These are phyloP conservation scores for Fragaria nilgerrensis DNA, from an alignment of 306 rosid species.

Conservation along the genomic window DNA sequence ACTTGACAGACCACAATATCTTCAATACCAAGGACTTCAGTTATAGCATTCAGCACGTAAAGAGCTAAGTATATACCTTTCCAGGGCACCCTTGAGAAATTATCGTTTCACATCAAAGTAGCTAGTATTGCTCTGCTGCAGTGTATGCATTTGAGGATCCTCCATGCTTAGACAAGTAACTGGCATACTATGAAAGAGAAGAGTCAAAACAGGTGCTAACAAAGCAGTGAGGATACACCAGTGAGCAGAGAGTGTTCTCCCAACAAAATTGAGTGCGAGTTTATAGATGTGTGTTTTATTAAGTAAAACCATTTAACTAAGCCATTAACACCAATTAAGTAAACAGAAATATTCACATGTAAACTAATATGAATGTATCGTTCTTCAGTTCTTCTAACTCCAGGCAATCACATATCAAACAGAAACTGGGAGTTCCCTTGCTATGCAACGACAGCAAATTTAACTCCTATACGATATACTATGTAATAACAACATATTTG, in stretches of 20 bases:
- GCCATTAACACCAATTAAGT: neutral
- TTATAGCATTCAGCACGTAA: neutral
- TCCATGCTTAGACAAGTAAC: conserved; percentile 96
- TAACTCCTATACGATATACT: too few relatives aligned
- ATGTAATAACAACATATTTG: too few relatives aligned
- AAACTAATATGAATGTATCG: neutral
- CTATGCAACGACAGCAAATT: too few relatives aligned
- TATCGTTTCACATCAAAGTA: conserved; percentile 91
- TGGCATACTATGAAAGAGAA: conserved; percentile 71
- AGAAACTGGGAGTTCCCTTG: too few relatives aligned
- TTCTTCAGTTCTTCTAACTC: neutral
- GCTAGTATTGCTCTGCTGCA: conserved; percentile 79
- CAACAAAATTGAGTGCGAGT: conserved; percentile 14
- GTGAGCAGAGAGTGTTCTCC: conserved; percentile 12
- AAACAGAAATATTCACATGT: neutral
- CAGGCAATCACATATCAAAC: neutral
- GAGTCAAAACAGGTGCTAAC: conserved; percentile 34
- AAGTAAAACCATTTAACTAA: conserved; percentile 10
- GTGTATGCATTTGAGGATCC: conserved; percentile 90
- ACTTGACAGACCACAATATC: conserved; percentile 12
- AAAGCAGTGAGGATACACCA: neutral
- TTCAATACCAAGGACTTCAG: conserved; percentile 11
- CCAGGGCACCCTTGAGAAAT: conserved; percentile 80
- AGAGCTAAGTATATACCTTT: conserved; percentile 54
- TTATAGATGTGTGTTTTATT: neutral